phyloP scores from a whole-genome alignment of 2,329 filamentous ascomycete genomes.

The Myrmaecium sp. region DNA sequence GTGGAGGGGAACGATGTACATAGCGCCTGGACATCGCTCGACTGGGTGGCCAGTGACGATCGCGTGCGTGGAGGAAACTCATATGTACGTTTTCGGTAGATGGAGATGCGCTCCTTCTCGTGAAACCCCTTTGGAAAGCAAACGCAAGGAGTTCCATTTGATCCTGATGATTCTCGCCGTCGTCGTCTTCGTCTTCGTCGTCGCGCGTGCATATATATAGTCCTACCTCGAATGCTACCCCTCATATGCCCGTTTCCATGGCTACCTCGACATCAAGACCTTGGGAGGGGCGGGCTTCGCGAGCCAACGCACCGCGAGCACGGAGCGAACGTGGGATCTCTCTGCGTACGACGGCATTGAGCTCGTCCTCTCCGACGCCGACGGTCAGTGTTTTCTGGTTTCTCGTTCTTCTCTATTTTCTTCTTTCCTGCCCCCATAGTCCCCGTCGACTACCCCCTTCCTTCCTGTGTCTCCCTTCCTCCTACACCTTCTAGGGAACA shows the following conservation, averaged over 20 bases:
- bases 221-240: slow-evolving; percentile 29
- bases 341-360: slow-evolving; percentile 43
- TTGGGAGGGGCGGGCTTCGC: slow-evolving; percentile 72
- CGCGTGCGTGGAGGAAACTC: slow-evolving; percentile 60
- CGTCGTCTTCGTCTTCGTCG: slow-evolving; percentile 1
- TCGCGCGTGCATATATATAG: slow-evolving; percentile 13
- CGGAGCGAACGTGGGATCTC: slow-evolving; percentile 45
- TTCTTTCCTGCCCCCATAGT: background rate
- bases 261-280: slow-evolving; percentile 53
- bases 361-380: slow-evolving; percentile 35
- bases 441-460: no score
- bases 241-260: slow-evolving; percentile 39
- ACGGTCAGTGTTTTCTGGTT: slow-evolving; percentile 23
- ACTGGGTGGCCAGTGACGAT: slow-evolving; percentile 59
- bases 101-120: no score
- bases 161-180: background rate
- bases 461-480: no score
- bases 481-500: background rate
- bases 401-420: background rate
- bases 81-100: slow-evolving; percentile 18
- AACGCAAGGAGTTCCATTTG: no score
- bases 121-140: no score
- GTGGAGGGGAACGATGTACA: no score
- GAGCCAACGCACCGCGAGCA: slow-evolving; percentile 49
- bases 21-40: slow-evolving; percentile 41